These are phyloP conservation scores for Pyrus bretschneideri DNA, from an alignment of 306 rosid species.

Conservation along the genomic window DNA sequence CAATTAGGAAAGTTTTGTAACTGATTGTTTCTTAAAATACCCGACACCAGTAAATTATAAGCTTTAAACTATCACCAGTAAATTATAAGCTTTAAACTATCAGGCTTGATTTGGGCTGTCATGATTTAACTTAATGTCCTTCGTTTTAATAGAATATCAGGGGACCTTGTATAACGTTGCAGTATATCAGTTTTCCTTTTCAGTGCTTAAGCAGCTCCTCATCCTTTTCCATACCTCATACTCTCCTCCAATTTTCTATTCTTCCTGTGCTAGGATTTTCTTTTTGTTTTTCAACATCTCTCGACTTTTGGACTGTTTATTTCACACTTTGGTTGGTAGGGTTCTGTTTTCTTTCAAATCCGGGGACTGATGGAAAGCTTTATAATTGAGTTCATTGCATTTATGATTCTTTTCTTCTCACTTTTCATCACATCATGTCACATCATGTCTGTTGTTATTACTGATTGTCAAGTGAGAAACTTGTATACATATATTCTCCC, in stretches of 20 bases:
- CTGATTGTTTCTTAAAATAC: not conserved
- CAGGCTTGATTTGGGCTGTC: not conserved
- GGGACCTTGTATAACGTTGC: not conserved
- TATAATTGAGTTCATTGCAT: not conserved
- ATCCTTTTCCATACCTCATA: not conserved
- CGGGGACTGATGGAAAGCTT: not conserved
- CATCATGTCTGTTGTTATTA: too few species aligned
- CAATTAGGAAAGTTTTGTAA: not conserved
- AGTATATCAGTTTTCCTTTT: not conserved
- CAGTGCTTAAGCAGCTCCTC: not conserved
- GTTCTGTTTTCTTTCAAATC: too few species aligned
- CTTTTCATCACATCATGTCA: not conserved
- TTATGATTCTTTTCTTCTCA: not conserved
- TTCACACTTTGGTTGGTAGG: too few species aligned
- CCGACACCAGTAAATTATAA: not conserved
- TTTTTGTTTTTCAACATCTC: not conserved
- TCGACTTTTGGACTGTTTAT: not conserved
- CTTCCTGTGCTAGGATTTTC: not conserved
- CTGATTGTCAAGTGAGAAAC: too few species aligned
- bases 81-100: not conserved
- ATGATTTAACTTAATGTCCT: not conserved
- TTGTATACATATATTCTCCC: too few species aligned
- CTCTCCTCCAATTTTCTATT: too few species aligned
- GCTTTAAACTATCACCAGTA: too few species aligned
- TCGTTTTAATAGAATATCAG: not conserved